phyloP scores from a whole-genome alignment of 768 basidiomycete genomes.

The Mycena capillaripes region DNA sequence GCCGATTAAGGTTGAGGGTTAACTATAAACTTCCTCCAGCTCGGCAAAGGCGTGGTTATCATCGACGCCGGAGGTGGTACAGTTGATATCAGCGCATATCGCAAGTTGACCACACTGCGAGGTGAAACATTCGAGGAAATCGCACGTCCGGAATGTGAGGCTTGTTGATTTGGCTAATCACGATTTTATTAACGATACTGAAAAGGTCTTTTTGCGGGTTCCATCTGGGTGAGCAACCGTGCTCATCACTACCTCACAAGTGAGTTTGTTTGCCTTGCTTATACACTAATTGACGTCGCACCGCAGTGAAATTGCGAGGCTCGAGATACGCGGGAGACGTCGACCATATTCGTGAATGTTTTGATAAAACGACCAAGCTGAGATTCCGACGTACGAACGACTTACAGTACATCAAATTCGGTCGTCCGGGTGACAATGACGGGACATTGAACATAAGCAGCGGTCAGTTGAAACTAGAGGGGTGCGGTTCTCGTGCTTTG shows the following conservation, averaged over 20 bases:
- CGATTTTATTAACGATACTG: too few relatives aligned
- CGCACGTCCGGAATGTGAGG: conserved; percentile 58
- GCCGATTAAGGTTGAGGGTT: neutral
- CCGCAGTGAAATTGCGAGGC: conserved; percentile 52
- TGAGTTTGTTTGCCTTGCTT: conserved; percentile 27
- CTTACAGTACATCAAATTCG: conserved; percentile 63
- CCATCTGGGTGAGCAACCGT: conserved; percentile 63
- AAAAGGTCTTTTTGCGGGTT: conserved; percentile 64
- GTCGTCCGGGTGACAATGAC: conserved; percentile 58
- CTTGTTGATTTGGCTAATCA: neutral
- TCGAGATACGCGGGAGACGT: conserved; percentile 60
- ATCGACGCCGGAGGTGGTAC: conserved; percentile 78
- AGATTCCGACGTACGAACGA: conserved; percentile 56
- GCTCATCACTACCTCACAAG: conserved; percentile 56
- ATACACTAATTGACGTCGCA: too few relatives aligned
- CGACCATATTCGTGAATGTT: conserved; percentile 55
- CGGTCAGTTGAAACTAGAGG: conserved; percentile 61
- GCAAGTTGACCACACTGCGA: conserved; percentile 43
- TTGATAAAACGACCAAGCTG: conserved; percentile 64
- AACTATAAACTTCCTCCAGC: neutral
- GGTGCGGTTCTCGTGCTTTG: conserved; percentile 37
- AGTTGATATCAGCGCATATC: conserved; percentile 70
- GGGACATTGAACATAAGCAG: conserved; percentile 54
- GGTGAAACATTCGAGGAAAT: conserved; percentile 60
- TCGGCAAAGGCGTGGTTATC: conserved; percentile 59